Percentiles rank a stretch among this genome's conserved stretches.
These are phyloP conservation scores for Pholiota adiposa DNA, from an alignment of 1,284 basidiomycete genomes.

Conservation along the genomic window DNA sequence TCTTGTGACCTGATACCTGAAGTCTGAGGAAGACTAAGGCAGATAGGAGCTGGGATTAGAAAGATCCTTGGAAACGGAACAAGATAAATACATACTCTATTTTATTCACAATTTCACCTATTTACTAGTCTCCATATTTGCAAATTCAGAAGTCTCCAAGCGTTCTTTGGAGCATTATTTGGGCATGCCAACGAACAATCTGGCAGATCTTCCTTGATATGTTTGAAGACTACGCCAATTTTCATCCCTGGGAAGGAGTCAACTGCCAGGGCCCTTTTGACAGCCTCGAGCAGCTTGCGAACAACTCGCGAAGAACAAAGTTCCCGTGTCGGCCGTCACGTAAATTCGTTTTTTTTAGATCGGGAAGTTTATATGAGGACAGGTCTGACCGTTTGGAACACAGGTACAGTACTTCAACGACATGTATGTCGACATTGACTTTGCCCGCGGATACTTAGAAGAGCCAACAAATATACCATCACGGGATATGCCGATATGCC, in stretches of 20 bases:
- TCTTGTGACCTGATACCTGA: too few relatives aligned
- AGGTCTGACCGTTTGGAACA: not conserved
- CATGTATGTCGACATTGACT: slow-evolving; percentile 53
- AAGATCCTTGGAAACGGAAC: too few relatives aligned
- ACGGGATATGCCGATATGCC: too few relatives aligned
- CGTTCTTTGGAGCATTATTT: not conserved
- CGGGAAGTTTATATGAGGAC: not conserved
- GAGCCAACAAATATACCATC: too few relatives aligned
- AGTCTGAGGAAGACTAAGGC: too few relatives aligned
- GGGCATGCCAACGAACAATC: slow-evolving; percentile 1
- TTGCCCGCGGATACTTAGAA: too few relatives aligned
- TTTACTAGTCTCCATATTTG: too few relatives aligned
- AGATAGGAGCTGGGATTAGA: too few relatives aligned
- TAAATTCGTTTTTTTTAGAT: slow-evolving; percentile 34
- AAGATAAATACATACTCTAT: too few relatives aligned
- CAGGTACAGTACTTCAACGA: slow-evolving; percentile 52
- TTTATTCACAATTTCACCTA: too few relatives aligned
- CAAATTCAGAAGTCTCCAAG: too few relatives aligned
- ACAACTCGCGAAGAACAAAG: slow-evolving; percentile 48
- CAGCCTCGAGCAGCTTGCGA: slow-evolving; percentile 45
- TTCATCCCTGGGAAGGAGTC: slow-evolving; percentile 47
- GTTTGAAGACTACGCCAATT: slow-evolving; percentile 51
- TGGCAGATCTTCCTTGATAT: slow-evolving; percentile 49
- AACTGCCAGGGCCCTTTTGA: slow-evolving; percentile 49
- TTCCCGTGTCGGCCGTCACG: slow-evolving; percentile 53